Base-by-base conservation (phyloP, 2,329 filamentous ascomycete genomes). In the Diaporthe nobilis region DNA sequence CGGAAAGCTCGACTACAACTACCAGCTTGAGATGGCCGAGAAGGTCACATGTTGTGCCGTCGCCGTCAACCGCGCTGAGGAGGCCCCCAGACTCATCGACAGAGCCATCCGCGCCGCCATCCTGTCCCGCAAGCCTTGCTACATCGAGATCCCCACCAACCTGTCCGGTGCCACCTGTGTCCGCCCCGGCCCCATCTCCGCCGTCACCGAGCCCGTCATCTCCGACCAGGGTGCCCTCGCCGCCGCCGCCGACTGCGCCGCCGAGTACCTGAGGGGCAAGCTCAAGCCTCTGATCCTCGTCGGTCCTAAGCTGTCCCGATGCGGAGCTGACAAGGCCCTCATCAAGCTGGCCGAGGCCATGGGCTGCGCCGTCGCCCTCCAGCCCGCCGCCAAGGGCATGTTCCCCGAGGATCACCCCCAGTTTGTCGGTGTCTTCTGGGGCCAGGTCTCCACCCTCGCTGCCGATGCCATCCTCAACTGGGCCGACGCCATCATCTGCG, bases 21-120 rank as follows among this genome's bases (percentile, higher is more conserved):
- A 82, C 76, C 80, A 81, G 77, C 67, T 79, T 37, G 81, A 81
- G 77, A 82, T 82, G 81, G 80, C 81, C 72, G 77, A 80, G 73
- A 82, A 81, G 77, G 79, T 82, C 77, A 82, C 81, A 22, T 82
- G 80, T 76, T 81, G 79, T 55, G 81, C 81, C 47, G 81, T 81
- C 39, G 78, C 79, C 44, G 71, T 82, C 37, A 75, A 76, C 39
- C 78, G 79, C 44, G 79, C 81, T 22, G 78, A 78, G 39, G 78
- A 82, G 9, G 81, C 81, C 25, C 80, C 80, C 47, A 71, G 79
- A 9, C 75, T 80, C 37, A 81, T 81, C 44, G 80, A 81, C 77
- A 78, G 79, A 25, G 80, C 80, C 60, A 75, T 81, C 71, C 79
- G 80, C 22, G 75, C 74, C 55, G 79, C 80, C 42, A 75, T 81